Base-by-base conservation (phyloP, 495 filamentous ascomycete species). In the Parmelia sp. region DNA sequence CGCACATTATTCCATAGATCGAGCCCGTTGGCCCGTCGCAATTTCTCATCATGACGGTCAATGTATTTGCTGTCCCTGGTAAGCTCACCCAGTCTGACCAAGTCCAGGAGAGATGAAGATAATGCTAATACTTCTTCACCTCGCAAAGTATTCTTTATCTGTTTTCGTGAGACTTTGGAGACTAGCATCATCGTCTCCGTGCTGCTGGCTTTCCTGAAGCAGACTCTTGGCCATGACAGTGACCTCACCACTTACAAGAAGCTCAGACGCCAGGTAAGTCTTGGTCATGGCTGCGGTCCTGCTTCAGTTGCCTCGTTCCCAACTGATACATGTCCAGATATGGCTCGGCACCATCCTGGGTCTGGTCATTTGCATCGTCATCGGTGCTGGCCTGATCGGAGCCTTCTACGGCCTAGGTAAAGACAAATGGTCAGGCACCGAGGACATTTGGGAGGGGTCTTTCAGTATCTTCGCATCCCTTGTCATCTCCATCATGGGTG, bases 91-190 rank as follows among this genome's bases (percentile, higher is more conserved):
- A 19, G 9, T 19, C 0, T 11, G 9, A 3, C 17, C 0, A 36
- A 8, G 9, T 23, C 45, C 21, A 10, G 8, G 19, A 15, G 0
- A 27, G 11, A 21, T 33, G 5, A 39, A 23, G 33, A 47, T 25
- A 39, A n/a, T 37, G 45, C 61, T 70, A 23, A 64, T 44, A 6
- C 57, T 44, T 7, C 14, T 40, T 31, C 10, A 39, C 8, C 8
- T 12, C 23, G 10, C 0, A 33, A 45, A 80, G 80, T 94, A 57
- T 96, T 94, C 76, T 92, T 96, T 76, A 87, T 96, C 72, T 84
- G 85, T 69, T 92, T 94, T 70, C 88, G 91, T 71, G 91, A 96
- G 79, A 86, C 86, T 40, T 76, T 96, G 29, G 91, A 96, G 73
- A 88, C 86, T 0, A 84, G 80, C 64, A 88, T 94, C 70, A 88